Base-by-base conservation (phyloP, 768 basidiomycete species). In the Chalciporus chontae region DNA sequence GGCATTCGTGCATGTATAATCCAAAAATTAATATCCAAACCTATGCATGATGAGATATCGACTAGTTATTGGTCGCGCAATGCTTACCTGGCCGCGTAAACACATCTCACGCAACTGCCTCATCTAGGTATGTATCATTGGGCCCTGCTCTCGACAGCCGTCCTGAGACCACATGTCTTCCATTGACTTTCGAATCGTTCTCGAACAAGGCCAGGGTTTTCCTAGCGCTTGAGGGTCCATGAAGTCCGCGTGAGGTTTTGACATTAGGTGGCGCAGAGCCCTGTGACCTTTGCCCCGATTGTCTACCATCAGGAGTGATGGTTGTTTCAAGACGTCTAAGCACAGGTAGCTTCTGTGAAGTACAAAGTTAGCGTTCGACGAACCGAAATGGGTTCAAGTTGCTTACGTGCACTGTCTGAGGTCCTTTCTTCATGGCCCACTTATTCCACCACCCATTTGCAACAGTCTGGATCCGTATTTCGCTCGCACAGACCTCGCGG, bases 371-470 rank as follows among this genome's bases (percentile, higher is more conserved):
- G 47, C 17, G 27, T 40, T 43, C 46, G 53, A 48, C 18, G 26
- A 58, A 50, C 15, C 46, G 31, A 23, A 26, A 45, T n/a, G n/a
- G n/a, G n/a, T n/a, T n/a, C n/a, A 53, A 37, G 43, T 45, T 19
- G 44, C 62, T 60, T 53, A 63, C 69, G 26, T 42, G 52, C 23
- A 24, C 40, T 27, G 39, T 11, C 27, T 45, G 50, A 42, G 58
- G 48, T 34, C 57, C 57, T 41, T 53, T 62, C 39, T 59, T 67
- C 51, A 70, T 58, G 21, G 74, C 72, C 78, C 78, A 84, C 47
- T 70, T 72, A 9, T 74, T 67, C 71, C 75, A 71, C 82, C 81
- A 72, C 17, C 79, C 82, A 40, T 65, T 67, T 39, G 71, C 72
- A n/a, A 73, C 71, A 51, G 67, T 65, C 42, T 74, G 65, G 31